phyloP scores from a whole-genome alignment of 2,329 filamentous ascomycete genomes.

The Penicillium corylophilum region DNA sequence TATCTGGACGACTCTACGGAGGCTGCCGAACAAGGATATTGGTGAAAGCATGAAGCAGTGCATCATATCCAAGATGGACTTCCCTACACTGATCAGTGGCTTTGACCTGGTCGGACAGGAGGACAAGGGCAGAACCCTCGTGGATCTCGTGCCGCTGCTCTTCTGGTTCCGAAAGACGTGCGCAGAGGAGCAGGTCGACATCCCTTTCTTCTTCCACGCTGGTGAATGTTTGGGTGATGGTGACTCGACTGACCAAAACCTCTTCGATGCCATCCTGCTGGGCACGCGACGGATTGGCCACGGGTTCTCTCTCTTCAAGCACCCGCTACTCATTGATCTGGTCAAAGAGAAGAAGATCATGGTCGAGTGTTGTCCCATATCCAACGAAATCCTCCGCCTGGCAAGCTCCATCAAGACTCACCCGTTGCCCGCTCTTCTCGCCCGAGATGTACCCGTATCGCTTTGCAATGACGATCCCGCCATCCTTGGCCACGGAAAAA shows the following conservation, averaged over 20 bases:
- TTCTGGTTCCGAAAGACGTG: slow-evolving; percentile 94
- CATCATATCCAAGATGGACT: slow-evolving; percentile 75
- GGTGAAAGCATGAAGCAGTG: slow-evolving; percentile 84
- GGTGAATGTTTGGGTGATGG: slow-evolving; percentile 84
- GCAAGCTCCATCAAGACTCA: slow-evolving; percentile 75
- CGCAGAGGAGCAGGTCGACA: slow-evolving; percentile 70
- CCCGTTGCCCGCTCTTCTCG: slow-evolving; percentile 77
- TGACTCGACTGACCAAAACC: slow-evolving; percentile 72
- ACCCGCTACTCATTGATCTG: slow-evolving; percentile 83
- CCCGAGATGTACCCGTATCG: slow-evolving; percentile 78
- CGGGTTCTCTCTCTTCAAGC: slow-evolving; percentile 84
- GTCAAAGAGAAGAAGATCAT: slow-evolving; percentile 86
- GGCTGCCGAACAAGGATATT: slow-evolving; percentile 62
- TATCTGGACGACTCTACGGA: slow-evolving; percentile 78
- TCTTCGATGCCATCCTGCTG: slow-evolving; percentile 85
- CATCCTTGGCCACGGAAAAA: slow-evolving; percentile 78
- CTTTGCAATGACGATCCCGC: slow-evolving; percentile 91
- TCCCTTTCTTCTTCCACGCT: slow-evolving; percentile 96
- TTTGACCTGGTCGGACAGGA: slow-evolving; percentile 92
- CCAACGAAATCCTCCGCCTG: slow-evolving; percentile 81
- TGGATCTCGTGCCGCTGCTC: slow-evolving; percentile 75
- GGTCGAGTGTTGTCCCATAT: slow-evolving; percentile 86
- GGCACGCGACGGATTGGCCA: slow-evolving; percentile 88
- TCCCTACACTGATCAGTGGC: slow-evolving; percentile 76
- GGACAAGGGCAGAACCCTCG: slow-evolving; percentile 71